These are phyloP conservation scores for Penicillium sp. DNA, from an alignment of 2,329 filamentous ascomycete species.

Conservation along the genomic window DNA sequence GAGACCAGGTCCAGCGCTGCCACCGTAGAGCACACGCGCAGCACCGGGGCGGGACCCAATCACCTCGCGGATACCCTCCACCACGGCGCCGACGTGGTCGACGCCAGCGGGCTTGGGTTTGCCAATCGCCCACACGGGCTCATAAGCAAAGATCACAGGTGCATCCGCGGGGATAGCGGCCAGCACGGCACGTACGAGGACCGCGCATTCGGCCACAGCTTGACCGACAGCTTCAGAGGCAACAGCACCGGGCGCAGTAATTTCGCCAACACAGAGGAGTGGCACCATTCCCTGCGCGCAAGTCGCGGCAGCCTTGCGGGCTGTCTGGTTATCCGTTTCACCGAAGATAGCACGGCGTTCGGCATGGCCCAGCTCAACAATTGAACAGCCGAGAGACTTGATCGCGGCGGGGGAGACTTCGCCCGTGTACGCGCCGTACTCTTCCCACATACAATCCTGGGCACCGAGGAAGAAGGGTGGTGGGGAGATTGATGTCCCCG, in stretches of 20 bases:
- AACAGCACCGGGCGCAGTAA: conserved; percentile 56
- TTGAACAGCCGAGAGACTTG: conserved; percentile 68
- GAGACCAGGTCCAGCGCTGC: conserved; percentile 79
- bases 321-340: conserved; percentile 73
- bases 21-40: conserved; percentile 79
- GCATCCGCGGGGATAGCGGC: conserved; percentile 64
- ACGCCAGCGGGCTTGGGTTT: conserved; percentile 72
- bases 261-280: conserved; percentile 81
- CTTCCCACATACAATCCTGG: conserved; percentile 75
- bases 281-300: conserved; percentile 74
- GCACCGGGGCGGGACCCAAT: conserved; percentile 61
- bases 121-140: conserved; percentile 89
- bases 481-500: conserved; percentile 36
- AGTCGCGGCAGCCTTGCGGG: conserved; percentile 72
- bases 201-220: conserved; percentile 69
- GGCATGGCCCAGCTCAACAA: conserved; percentile 82
- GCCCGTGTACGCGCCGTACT: conserved; percentile 76
- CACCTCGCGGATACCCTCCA: conserved; percentile 64
- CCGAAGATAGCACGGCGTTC: conserved; percentile 75
- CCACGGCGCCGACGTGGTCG: conserved; percentile 74
- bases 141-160: conserved; percentile 80
- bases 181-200: conserved; percentile 70
- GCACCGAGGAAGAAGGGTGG: conserved; percentile 70
- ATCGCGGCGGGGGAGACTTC: conserved; percentile 75
- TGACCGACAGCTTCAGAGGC: conserved; percentile 57